Evolutionary conservation across 768 basidiomycete species (phyloP), one percentile per base, ranked within the genome.

Genomic region (Leucocoprinus sp.): DNA sequence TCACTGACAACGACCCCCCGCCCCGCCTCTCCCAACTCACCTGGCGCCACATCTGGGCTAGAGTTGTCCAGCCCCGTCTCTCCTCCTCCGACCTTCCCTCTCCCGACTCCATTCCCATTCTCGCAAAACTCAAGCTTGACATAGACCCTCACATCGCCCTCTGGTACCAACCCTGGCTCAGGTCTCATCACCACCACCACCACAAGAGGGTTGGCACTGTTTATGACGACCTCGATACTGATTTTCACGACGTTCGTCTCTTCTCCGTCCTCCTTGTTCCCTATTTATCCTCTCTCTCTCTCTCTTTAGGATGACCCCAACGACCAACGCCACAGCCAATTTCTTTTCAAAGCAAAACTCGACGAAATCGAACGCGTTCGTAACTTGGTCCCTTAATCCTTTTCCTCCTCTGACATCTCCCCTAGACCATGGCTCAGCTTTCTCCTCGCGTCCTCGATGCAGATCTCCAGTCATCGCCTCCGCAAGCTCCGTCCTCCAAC

Each of bases 101-200:
- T 74, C 9, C 69, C 76, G 6, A 74, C 75, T 14, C 69, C 79
- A 79, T 90, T 43, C 87, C 86, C 4, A 82, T 96, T 45, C 74
- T 98, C 22, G 93, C 92, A 39, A 93, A 93, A 62, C 80, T 98
- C 9, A 93, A 97, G 60, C 96, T 98, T 55, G 91, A 96, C 59
- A 83, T 98, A 54, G 93, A 96, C 62, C 70, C 70, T 29, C 68
- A 76, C 42, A 82, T 72, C 52, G 93, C 91, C 2, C 66, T 67
- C 2, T 96, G 93, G 93, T 93, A 82, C 52, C 82, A 82, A n/a
- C 80, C 81, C 6, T 95, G 89, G 88, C 49, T 80, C 21, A 71
- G 79, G 46, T 85, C 80, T n/a, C n/a, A n/a, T n/a, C n/a, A n/a
- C n/a, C n/a, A n/a, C n/a, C n/a, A n/a, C n/a, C n/a, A n/a, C n/a